These are phyloP conservation scores for Parietaria judaica DNA, from an alignment of 306 rosid genomes.

Conservation along the genomic window DNA sequence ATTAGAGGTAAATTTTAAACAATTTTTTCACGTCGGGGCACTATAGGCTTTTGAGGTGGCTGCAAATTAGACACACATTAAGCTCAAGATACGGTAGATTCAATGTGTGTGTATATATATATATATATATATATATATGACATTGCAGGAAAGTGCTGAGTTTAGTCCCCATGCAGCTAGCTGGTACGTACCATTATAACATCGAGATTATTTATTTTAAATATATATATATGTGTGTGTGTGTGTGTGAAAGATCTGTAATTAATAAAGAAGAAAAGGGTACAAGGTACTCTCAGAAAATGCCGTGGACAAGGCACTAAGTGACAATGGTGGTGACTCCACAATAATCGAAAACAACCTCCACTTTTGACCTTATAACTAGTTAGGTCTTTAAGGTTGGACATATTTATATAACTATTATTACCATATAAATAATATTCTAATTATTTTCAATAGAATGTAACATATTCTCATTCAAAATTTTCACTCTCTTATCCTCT, in stretches of 20 bases:
- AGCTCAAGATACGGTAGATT: no score
- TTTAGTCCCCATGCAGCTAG: constrained; percentile 5
- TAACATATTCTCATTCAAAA: no score
- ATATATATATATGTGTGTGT: no score
- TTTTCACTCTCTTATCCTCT: no score
- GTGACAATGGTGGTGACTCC: background rate
- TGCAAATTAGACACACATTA: no score
- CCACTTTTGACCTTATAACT: background rate
- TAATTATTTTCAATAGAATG: no score
- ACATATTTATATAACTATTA: no score
- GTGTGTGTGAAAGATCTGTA: background rate
- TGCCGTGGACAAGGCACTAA: constrained; percentile 6
- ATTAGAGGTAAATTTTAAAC: no score
- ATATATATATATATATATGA: constrained; percentile 1
- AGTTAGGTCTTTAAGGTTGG: background rate
- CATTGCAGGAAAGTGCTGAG: background rate
- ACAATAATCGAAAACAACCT: background rate
- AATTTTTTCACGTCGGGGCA: no score
- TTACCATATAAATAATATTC: no score
- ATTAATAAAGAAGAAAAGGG: background rate
- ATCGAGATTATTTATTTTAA: background rate
- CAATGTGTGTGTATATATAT: background rate
- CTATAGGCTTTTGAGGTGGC: no score
- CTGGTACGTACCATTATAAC: constrained; percentile 6
- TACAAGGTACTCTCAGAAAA: constrained; percentile 1